Percentiles rank a stretch among this genome's conserved stretches.
Conservation (phyloP, 257 asterid genomes). For the Mitragyna speciosa region DNA sequence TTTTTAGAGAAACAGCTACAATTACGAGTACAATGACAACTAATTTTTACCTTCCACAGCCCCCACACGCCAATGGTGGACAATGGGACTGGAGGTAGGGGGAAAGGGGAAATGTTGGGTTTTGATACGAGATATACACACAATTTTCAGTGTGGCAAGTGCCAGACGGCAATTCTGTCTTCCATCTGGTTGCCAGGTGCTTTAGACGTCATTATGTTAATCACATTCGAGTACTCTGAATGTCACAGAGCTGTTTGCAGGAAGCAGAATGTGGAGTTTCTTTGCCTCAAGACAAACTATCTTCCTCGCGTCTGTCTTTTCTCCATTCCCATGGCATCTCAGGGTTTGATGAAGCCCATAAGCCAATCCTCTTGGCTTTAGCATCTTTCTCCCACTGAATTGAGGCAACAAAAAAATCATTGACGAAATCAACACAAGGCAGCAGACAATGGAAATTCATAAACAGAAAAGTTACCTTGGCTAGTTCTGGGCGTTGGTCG, state of each 20-base stretch:
- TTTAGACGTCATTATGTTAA: not conserved
- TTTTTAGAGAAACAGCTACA: not conserved
- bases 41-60: not conserved
- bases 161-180: not conserved
- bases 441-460: not conserved
- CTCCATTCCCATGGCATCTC: slow-evolving; percentile 99
- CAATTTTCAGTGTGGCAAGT: not conserved
- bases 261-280: not conserved
- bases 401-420: not conserved
- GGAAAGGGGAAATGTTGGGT: not conserved
- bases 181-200: not conserved
- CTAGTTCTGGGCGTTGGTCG: slow-evolving; percentile 72
- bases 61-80: too few species aligned
- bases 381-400: slow-evolving; percentile 90
- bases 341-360: slow-evolving; percentile 82
- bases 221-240: not conserved
- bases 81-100: not conserved
- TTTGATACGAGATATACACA: not conserved
- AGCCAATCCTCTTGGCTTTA: slow-evolving; percentile 66
- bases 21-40: not conserved
- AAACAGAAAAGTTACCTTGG: slow-evolving; percentile 42
- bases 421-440: not conserved
- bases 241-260: not conserved
- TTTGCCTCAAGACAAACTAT: slow-evolving; percentile 9
- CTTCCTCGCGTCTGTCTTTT: slow-evolving; percentile 73